Evolutionary conservation across 2,329 filamentous ascomycete species (phyloP).

Genomic region (Bipolaris cookei): DNA sequence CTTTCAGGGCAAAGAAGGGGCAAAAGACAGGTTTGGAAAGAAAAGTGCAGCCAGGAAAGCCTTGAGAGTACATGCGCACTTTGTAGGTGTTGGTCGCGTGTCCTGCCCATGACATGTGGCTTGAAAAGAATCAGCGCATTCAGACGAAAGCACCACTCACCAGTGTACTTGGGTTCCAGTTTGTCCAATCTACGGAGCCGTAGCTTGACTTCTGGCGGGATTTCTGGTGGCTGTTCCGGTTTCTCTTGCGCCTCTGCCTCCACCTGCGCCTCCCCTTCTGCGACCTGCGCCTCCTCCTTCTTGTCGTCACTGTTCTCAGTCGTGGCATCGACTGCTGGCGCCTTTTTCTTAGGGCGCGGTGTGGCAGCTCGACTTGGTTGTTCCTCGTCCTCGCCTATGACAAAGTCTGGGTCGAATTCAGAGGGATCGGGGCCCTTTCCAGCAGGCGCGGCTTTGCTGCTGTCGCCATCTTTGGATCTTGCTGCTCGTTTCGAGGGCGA

Average conservation of each 20-base stretch:
- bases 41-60: not conserved
- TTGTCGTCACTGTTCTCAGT: slow-evolving; percentile 38
- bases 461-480: slow-evolving; percentile 42
- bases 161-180: slow-evolving; percentile 84
- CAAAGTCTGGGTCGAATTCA: slow-evolving; percentile 85
- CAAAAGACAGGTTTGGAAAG: not conserved
- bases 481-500: slow-evolving; percentile 47
- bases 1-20: not conserved
- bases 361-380: slow-evolving; percentile 67
- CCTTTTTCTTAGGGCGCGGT: slow-evolving; percentile 58
- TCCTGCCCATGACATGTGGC: not conserved
- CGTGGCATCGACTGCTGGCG: slow-evolving; percentile 29
- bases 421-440: slow-evolving; percentile 77
- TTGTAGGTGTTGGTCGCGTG: not conserved
- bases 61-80: not conserved
- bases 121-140: not conserved
- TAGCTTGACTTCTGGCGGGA: slow-evolving; percentile 75
- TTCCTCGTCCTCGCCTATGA: slow-evolving; percentile 81
- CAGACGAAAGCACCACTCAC: slow-evolving; percentile 52
- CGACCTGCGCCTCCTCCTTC: slow-evolving; percentile 42
- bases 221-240: slow-evolving; percentile 55
- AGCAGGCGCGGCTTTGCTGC: slow-evolving; percentile 46
- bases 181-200: slow-evolving; percentile 88
- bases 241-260: slow-evolving; percentile 38
- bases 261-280: slow-evolving; percentile 19